Evolutionary conservation across 768 basidiomycete species (phyloP).

Genomic region (Agrocybe pediades): DNA sequence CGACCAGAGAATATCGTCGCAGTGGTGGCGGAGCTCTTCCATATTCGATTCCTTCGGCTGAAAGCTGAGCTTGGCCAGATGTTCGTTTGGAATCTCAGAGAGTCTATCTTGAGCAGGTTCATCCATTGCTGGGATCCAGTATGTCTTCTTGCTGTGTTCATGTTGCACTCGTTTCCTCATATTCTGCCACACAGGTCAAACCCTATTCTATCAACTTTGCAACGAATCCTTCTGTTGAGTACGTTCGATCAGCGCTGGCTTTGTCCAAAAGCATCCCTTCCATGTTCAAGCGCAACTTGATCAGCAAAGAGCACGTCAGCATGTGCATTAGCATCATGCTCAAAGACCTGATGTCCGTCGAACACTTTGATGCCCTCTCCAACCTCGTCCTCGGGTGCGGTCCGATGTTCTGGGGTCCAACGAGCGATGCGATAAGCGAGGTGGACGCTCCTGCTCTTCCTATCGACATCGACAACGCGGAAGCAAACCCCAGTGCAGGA

Average conservation of each 20-base stretch:
- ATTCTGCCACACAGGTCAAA: slow-evolving; percentile 3
- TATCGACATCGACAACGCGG: neutral
- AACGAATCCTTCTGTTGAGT: slow-evolving; percentile 3
- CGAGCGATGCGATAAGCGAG: neutral
- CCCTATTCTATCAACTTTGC: slow-evolving; percentile 9
- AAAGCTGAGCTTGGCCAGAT: slow-evolving; percentile 11
- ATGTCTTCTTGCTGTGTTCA: slow-evolving; percentile 1
- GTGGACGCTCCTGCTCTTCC: neutral
- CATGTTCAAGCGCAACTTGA: slow-evolving; percentile 15
- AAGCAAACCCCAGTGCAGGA: neutral
- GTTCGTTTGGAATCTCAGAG: slow-evolving; percentile 19
- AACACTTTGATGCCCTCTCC: slow-evolving; percentile 21
- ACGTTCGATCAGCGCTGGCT: slow-evolving; percentile 19
- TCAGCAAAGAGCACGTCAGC: slow-evolving; percentile 17
- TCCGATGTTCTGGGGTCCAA: slow-evolving; percentile 16
- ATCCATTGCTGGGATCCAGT: slow-evolving; percentile 18
- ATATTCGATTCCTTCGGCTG: slow-evolving; percentile 4
- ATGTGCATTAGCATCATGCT: slow-evolving; percentile 20
- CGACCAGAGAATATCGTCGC: slow-evolving; percentile 6
- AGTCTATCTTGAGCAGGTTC: slow-evolving; percentile 15
- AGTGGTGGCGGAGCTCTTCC: slow-evolving; percentile 1
- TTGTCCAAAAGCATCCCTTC: slow-evolving; percentile 18
- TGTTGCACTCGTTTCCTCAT: neutral
- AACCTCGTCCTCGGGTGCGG: slow-evolving; percentile 21
- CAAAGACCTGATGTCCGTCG: slow-evolving; percentile 21